Conservation (phyloP, 2,329 filamentous ascomycete species). For the Ophiostoma sp. region DNA sequence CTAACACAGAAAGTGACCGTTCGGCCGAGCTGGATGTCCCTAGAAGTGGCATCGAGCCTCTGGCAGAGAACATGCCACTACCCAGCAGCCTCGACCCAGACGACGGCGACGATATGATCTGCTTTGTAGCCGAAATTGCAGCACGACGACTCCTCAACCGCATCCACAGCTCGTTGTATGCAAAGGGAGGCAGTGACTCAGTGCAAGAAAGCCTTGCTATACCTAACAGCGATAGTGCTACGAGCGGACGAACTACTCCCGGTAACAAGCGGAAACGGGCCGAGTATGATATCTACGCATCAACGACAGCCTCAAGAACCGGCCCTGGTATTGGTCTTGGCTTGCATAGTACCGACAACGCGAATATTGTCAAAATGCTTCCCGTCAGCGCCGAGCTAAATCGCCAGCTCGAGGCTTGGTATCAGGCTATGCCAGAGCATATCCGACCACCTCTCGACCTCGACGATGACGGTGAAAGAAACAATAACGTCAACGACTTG, state of each 20-base stretch:
- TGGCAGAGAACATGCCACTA: constrained; percentile 41
- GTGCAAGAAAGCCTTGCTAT: constrained; percentile 12
- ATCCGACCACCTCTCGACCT: constrained; percentile 56
- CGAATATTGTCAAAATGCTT: constrained; percentile 36
- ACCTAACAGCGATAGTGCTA: not conserved
- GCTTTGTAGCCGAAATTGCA: constrained; percentile 46
- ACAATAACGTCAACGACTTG: not conserved
- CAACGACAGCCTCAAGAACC: too few species aligned
- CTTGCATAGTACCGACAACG: constrained; percentile 17
- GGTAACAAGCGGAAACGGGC: constrained; percentile 17
- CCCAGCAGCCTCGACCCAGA: constrained; percentile 37
- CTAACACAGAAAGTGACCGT: constrained; percentile 56
- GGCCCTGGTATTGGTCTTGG: constrained; percentile 1
- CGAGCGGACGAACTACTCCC: constrained; percentile 17
- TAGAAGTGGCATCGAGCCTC: constrained; percentile 41
- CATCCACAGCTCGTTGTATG: constrained; percentile 45
- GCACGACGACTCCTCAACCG: constrained; percentile 46
- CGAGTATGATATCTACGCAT: not conserved
- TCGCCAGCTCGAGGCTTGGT: constrained; percentile 43
- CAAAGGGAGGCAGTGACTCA: constrained; percentile 34
- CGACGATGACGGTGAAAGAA: constrained; percentile 51
- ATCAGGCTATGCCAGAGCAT: constrained; percentile 40
- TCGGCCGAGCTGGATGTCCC: constrained; percentile 60
- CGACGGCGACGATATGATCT: constrained; percentile 41
- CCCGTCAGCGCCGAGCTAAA: constrained; percentile 41